These are phyloP conservation scores for Lactarius deliciosus DNA, from an alignment of 768 basidiomycete species.

Conservation along the genomic window DNA sequence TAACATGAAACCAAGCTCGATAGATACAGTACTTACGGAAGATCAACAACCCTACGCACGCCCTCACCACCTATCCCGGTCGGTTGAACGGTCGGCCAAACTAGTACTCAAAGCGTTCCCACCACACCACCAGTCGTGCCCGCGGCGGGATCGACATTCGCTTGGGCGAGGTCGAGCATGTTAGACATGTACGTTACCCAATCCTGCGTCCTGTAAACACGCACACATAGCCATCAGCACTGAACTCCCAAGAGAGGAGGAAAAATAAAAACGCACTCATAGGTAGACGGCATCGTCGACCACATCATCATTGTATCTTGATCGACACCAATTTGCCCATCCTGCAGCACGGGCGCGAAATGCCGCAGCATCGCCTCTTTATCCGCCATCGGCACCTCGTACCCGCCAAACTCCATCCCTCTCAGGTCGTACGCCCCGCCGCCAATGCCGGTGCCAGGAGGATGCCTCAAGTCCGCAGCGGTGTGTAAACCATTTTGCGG, in stretches of 20 bases:
- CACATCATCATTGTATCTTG: conserved; percentile 31
- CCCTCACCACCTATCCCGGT: not conserved
- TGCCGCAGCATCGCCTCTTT: conserved; percentile 17
- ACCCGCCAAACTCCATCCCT: conserved; percentile 20
- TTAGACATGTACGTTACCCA: conserved; percentile 30
- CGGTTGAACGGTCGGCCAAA: not conserved
- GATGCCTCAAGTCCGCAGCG: not conserved
- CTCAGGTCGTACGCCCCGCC: conserved; percentile 10
- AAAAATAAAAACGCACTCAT: conserved; percentile 20
- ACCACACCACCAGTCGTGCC: not conserved
- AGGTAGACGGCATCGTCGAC: conserved; percentile 26
- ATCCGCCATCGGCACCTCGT: conserved; percentile 10
- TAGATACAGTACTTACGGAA: not conserved
- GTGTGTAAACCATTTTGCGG: conserved; percentile 11
- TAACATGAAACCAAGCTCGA: not conserved
- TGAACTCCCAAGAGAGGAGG: not conserved
- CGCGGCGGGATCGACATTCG: not conserved
- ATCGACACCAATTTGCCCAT: conserved; percentile 30
- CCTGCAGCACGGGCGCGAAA: conserved; percentile 16
- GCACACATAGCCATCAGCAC: not conserved
- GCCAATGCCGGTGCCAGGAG: not conserved
- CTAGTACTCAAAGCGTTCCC: not conserved
- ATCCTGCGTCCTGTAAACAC: conserved; percentile 22
- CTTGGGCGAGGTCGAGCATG: conserved; percentile 17
- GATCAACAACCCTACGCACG: not conserved